Base-by-base conservation (phyloP, 2,329 filamentous ascomycete species). In the Didymella lethalis region DNA sequence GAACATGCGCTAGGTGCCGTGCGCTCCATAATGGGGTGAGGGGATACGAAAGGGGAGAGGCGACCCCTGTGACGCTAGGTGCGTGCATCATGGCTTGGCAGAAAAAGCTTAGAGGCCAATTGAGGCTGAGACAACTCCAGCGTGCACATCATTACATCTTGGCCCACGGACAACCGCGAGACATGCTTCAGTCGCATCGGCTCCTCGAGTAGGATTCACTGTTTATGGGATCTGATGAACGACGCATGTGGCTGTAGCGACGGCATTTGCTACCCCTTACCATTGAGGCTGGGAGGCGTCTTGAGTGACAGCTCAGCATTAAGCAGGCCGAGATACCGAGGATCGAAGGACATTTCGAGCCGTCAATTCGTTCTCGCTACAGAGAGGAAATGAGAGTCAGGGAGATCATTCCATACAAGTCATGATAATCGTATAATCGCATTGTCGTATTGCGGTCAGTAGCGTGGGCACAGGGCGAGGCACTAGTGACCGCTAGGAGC, bases 31-130 rank as follows among this genome's bases (percentile, higher is more conserved):
- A 40, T 40, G 43, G 54, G 20, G 40, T 38, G 2, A 32, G 48
- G 32, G 45, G 18, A 49, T 49, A 46, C 55, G 26, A 54, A 58
- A 57, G 55, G 55, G 49, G 55, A 57, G 41, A 31, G 31, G 10
- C 18, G 14, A 41, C 55, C 55, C 38, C 49, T 53, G 31, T 20
- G 31, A 53, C 48, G 45, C 49, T 46, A 29, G 44, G 49, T 41
- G 46, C 48, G 29, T 48, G 55, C 48, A 48, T 28, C 18, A 18
- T n/a, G 25, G 44, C 55, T 58, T 58, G 45, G 55, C 55, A 20
- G 48, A 44, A 38, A 55, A 57, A 57, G 55, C 55, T 57, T 57
- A 48, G 48, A 12, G 41, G 38, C 7, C 31, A 31, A 41, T 31
- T 18, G 45, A 38, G 55, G 55, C 48, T 53, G 49, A 45, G 23